Evolutionary conservation across 2,329 filamentous ascomycete genomes (phyloP).

Genomic region (Hypoxylon sp.): DNA sequence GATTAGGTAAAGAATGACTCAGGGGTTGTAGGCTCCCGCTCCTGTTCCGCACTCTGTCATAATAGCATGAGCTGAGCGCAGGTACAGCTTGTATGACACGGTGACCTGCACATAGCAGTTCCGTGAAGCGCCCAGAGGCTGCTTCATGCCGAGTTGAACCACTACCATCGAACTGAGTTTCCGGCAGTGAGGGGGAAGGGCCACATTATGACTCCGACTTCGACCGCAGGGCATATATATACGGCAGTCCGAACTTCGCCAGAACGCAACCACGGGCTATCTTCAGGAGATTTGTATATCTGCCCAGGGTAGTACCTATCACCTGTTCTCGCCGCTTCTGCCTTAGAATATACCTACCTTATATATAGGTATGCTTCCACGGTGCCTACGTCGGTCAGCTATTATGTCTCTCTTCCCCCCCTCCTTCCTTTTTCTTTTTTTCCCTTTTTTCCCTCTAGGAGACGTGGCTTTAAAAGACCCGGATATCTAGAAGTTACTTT

Average conservation of each 20-base stretch:
- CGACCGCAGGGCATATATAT: background rate
- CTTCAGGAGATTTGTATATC: background rate
- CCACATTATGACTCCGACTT: background rate
- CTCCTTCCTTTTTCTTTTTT: background rate
- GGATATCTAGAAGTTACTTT: background rate
- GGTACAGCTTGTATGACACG: conserved; percentile 1
- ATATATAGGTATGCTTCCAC: no score
- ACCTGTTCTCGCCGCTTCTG: background rate
- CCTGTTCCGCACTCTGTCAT: background rate
- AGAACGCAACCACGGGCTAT: background rate
- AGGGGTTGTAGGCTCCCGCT: background rate
- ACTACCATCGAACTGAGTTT: background rate
- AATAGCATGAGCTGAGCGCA: background rate
- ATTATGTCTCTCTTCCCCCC: background rate
- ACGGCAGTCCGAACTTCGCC: background rate
- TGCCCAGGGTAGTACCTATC: background rate
- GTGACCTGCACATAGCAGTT: background rate
- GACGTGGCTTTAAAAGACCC: background rate
- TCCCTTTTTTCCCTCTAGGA: background rate
- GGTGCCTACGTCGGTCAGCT: background rate
- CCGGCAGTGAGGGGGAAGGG: background rate
- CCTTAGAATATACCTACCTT: background rate
- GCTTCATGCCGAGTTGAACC: background rate
- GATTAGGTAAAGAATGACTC: background rate
- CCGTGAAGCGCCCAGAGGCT: background rate